phyloP scores from a whole-genome alignment of 1,284 basidiomycete species.

The Fomitopsis palustris region DNA sequence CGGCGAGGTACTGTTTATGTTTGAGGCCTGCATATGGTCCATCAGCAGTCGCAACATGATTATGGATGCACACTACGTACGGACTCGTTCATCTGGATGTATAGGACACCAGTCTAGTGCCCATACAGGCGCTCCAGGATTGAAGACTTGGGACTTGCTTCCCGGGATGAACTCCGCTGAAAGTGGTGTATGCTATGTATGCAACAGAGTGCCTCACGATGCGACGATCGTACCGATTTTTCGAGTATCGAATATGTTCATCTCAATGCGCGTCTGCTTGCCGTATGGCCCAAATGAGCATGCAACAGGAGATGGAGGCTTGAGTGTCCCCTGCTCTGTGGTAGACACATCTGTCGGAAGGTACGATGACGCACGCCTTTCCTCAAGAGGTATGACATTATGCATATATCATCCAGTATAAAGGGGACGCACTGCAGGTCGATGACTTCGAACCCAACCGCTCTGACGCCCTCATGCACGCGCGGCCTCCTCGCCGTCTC shows the following conservation, averaged over 20 bases:
- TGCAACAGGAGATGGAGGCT: conserved; percentile 47
- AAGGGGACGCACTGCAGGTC: conserved; percentile 41
- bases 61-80: conserved; percentile 34
- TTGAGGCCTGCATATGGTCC: conserved; percentile 38
- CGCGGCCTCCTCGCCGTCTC: conserved; percentile 53
- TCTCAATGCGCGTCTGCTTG: conserved; percentile 43
- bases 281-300: conserved; percentile 64
- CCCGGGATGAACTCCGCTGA: conserved; percentile 40
- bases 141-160: conserved; percentile 65
- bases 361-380: conserved; percentile 53
- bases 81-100: conserved; percentile 51
- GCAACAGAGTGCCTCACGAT: not conserved
- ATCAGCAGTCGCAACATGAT: not conserved
- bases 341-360: conserved; percentile 48
- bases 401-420: not conserved
- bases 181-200: not conserved
- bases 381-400: not conserved
- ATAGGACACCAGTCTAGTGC: conserved; percentile 90
- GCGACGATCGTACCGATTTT: conserved; percentile 48
- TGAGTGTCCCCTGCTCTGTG: conserved; percentile 44
- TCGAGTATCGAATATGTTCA: conserved; percentile 53
- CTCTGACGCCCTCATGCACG: conserved; percentile 45
- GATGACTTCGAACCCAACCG: conserved; percentile 45
- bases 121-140: conserved; percentile 83
- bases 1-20: conserved; percentile 75